phyloP scores from a whole-genome alignment of 306 rosid species.

The Quercus glauca region DNA sequence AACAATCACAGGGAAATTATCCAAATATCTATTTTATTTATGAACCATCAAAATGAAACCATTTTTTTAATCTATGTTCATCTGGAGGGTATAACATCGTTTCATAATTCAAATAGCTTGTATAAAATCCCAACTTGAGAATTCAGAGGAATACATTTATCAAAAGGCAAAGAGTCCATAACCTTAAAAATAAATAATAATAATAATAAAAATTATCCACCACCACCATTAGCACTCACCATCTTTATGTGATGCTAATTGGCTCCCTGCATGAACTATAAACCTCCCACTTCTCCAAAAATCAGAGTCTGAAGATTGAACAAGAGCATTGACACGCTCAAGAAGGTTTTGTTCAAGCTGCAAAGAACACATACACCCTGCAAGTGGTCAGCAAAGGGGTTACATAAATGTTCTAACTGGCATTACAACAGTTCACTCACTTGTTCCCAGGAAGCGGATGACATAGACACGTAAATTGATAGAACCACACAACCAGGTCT shows the following conservation, averaged over 20 bases:
- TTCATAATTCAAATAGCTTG: neutral
- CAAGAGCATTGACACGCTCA: constrained; percentile 49
- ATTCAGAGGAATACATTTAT: neutral
- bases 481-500: constrained; percentile 92
- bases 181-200: neutral
- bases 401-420: constrained; percentile 6
- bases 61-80: neutral
- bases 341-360: constrained; percentile 81
- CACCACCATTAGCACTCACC: constrained; percentile 49
- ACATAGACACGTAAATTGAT: constrained; percentile 72
- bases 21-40: neutral
- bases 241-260: constrained; percentile 73
- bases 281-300: constrained; percentile 94
- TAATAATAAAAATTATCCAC: neutral
- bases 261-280: constrained; percentile 67
- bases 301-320: constrained; percentile 54
- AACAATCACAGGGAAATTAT: neutral
- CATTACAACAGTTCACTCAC: constrained; percentile 46
- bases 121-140: constrained; percentile 7
- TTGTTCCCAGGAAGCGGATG: constrained; percentile 71
- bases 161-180: neutral
- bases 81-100: neutral
- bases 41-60: neutral
- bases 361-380: constrained; percentile 17
- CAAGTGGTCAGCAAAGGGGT: constrained; percentile 34